Conservation (phyloP, 805 yeast species). For the Kazachstania martiniae region DNA sequence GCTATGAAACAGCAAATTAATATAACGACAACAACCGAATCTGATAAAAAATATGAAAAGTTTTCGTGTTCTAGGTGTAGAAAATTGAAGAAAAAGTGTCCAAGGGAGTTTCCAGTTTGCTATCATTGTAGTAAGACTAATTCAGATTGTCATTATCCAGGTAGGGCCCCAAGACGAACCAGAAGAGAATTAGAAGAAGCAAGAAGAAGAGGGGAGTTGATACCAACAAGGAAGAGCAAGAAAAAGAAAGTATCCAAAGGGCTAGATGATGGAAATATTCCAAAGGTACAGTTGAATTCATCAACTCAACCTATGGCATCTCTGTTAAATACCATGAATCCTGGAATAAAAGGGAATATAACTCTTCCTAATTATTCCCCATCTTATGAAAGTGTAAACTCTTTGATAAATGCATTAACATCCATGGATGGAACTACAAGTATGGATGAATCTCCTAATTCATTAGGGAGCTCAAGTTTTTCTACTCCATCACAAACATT, state of each 20-base stretch:
- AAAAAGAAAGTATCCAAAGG: slow-evolving; percentile 1
- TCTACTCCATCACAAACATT: no score
- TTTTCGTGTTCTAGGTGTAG: slow-evolving; percentile 40
- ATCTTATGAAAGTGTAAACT: slow-evolving; percentile 10
- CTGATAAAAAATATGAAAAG: slow-evolving; percentile 7
- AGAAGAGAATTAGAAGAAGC: slow-evolving; percentile 22
- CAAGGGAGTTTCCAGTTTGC: slow-evolving; percentile 35
- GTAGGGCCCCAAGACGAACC: slow-evolving; percentile 33
- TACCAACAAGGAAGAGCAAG: slow-evolving; percentile 8
- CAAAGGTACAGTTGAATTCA: no score
- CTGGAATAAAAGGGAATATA: no score
- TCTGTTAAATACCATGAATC: no score
- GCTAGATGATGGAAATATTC: no score
- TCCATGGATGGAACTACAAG: slow-evolving; percentile 1
- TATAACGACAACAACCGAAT: background rate
- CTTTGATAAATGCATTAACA: slow-evolving; percentile 11
- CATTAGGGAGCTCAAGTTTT: no score
- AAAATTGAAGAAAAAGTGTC: slow-evolving; percentile 39
- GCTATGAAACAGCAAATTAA: background rate
- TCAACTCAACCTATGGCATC: no score
- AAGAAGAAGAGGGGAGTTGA: slow-evolving; percentile 16
- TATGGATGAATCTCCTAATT: background rate
- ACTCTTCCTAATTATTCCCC: background rate
- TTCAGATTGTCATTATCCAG: slow-evolving; percentile 32
- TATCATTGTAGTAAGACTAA: slow-evolving; percentile 32